Conservation (phyloP, 352 stramenopile species). For the Pythium brachiatum region DNA sequence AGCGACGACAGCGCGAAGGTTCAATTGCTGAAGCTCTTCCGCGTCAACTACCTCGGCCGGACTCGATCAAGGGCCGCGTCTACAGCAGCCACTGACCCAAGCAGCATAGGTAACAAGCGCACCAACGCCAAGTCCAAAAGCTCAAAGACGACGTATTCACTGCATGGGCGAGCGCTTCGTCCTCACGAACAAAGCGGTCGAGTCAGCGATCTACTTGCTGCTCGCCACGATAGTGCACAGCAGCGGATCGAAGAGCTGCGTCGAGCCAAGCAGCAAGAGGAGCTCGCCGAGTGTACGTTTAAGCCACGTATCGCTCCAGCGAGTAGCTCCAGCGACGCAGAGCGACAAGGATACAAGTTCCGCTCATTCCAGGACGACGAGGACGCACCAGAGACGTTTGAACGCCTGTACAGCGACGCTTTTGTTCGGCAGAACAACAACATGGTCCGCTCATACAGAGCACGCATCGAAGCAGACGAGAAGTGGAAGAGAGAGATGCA, state of each 20-base stretch:
- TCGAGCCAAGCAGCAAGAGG: constrained; percentile 31
- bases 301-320: constrained; percentile 27
- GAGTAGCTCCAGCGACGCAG: constrained; percentile 6
- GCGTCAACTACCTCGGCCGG: constrained; percentile 36
- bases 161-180: constrained; percentile 13
- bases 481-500: constrained; percentile 36
- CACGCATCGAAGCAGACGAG: constrained; percentile 43
- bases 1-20: not conserved
- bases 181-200: not conserved
- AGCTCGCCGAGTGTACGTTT: constrained; percentile 58
- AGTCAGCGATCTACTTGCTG: constrained; percentile 28
- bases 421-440: constrained; percentile 50
- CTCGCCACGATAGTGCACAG: constrained; percentile 28
- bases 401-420: constrained; percentile 53
- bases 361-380: not conserved
- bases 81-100: not conserved
- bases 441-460: constrained; percentile 34
- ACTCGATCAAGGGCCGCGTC: constrained; percentile 19
- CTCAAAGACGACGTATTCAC: constrained; percentile 4
- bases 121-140: not conserved
- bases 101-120: not conserved
- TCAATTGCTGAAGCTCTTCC: constrained; percentile 30
- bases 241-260: constrained; percentile 34
- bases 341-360: constrained; percentile 3
- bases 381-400: constrained; percentile 27